Evolutionary conservation across 2,329 filamentous ascomycete genomes (phyloP), one percentile per base, ranked within the genome.

Genomic region (Daldinia sp.): DNA sequence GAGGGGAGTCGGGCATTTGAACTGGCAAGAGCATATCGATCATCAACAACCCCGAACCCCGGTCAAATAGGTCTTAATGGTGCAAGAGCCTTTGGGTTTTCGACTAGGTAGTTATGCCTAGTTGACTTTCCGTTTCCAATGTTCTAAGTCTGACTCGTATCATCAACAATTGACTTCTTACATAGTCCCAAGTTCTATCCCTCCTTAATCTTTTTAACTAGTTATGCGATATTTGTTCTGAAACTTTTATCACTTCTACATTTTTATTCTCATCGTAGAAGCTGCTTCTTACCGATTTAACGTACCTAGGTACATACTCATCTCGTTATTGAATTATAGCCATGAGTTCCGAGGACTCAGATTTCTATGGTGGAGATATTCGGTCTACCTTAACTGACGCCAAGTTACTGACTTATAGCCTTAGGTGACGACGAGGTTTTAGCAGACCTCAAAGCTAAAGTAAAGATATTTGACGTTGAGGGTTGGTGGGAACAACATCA

Each of bases 361-460:
- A 87, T 57, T 88, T 88, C 73, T 88, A 88, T 65, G 87, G 87
- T 87, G 79, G 59, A 41, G 30, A 50, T 46, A 44, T 15, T 65
- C 30, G n/a, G 42, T 42, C 41, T 60, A 10, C 26, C 23, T 26
- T 42, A 60, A 28, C n/a, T 3, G 13, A 50, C 33, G 12, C 41
- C 18, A 20, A n/a, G 12, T 26, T 50, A 60, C 68, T 75, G 63
- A 72, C 42, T 50, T 41, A 12, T 18, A 23, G 20, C 20, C 26
- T 71, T 39, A 92, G 90, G 90, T 58, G 86, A 88, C 63, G 82
- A 86, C 7, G 78, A 84, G 6, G 81, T 83, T 28, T 82, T 84
- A 56, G 74, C 77, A 18, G 76, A 78, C 1, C 82, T 91, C 0
- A 81, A 87, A 71, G 73, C 79, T n/a, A 82, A 84, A 51, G 85